phyloP scores from a whole-genome alignment of 1,139 yeast species.

The Kazachstania sp. region DNA sequence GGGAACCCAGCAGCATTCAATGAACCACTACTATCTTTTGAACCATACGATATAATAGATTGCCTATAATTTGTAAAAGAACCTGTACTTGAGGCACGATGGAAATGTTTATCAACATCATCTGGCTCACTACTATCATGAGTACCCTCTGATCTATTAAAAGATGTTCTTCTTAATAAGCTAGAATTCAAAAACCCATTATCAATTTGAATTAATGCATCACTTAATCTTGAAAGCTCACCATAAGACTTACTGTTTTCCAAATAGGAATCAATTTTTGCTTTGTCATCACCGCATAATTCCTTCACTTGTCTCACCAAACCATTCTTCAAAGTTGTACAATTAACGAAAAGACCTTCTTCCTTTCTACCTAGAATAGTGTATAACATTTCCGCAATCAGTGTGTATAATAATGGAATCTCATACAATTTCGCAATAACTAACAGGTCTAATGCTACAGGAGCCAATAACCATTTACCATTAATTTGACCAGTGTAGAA shows the following conservation, averaged over 20 bases:
- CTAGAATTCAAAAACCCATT: conserved; percentile 57
- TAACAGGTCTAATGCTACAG: conserved; percentile 58
- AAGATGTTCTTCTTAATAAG: conserved; percentile 37
- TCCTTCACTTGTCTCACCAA: conserved; percentile 14
- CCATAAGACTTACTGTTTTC: conserved; percentile 15
- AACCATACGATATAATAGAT: conserved; percentile 9
- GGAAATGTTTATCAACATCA: background rate
- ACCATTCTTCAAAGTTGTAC: conserved; percentile 16
- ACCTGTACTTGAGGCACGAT: conserved; percentile 2
- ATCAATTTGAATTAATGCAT: conserved; percentile 38
- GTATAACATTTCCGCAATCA: conserved; percentile 58
- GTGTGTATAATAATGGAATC: conserved; percentile 58
- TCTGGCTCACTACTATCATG: conserved; percentile 3
- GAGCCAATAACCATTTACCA: conserved; percentile 57
- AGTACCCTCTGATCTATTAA: conserved; percentile 6
- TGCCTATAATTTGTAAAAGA: background rate
- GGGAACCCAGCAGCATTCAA: conserved; percentile 16
- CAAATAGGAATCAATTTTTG: conserved; percentile 36
- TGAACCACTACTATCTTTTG: conserved; percentile 23
- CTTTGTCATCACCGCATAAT: conserved; percentile 17
- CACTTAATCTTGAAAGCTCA: conserved; percentile 17
- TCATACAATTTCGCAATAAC: conserved; percentile 55
- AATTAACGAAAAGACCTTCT: conserved; percentile 40
- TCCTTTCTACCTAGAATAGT: conserved; percentile 60
- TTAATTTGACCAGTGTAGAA: conserved; percentile 72